Evolutionary conservation across 495 filamentous ascomycete species (phyloP).

Genomic region (Xylaria cubensis): DNA sequence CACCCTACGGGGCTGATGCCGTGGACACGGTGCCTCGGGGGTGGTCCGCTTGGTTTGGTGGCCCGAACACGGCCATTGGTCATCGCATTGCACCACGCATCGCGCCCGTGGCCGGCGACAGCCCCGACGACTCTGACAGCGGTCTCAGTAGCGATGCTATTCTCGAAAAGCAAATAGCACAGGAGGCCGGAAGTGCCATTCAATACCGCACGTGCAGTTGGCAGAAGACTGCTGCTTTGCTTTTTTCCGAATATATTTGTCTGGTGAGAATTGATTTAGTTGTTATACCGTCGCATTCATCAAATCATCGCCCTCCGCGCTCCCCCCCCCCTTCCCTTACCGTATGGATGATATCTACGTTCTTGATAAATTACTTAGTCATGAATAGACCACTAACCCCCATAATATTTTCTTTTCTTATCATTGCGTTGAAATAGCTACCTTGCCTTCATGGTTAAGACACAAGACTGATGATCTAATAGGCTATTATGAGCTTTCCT

Average conservation of each 20-base stretch:
- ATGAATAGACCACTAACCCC: background rate
- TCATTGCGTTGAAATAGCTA: background rate
- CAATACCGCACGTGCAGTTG: constrained; percentile 90
- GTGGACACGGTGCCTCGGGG: constrained; percentile 28
- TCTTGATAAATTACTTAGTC: background rate
- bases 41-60: constrained; percentile 48
- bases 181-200: constrained; percentile 80
- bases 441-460: background rate
- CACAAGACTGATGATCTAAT: background rate
- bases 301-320: background rate
- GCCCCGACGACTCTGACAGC: constrained; percentile 44
- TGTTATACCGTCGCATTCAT: background rate
- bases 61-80: constrained; percentile 43
- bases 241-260: constrained; percentile 93
- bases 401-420: background rate
- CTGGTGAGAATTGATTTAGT: constrained; percentile 49
- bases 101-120: constrained; percentile 41
- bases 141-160: constrained; percentile 52
- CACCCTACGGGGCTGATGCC: constrained; percentile 23
- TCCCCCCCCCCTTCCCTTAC: background rate
- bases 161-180: constrained; percentile 75
- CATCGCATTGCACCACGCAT: constrained; percentile 52
- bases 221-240: constrained; percentile 87
- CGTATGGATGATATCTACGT: background rate
- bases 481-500: constrained; percentile 91